A percentile compares a stretch with the other conserved stretches of the same genome.
phyloP scores from a whole-genome alignment of 2,329 filamentous ascomycete genomes.

The Hypoxylon sp. region DNA sequence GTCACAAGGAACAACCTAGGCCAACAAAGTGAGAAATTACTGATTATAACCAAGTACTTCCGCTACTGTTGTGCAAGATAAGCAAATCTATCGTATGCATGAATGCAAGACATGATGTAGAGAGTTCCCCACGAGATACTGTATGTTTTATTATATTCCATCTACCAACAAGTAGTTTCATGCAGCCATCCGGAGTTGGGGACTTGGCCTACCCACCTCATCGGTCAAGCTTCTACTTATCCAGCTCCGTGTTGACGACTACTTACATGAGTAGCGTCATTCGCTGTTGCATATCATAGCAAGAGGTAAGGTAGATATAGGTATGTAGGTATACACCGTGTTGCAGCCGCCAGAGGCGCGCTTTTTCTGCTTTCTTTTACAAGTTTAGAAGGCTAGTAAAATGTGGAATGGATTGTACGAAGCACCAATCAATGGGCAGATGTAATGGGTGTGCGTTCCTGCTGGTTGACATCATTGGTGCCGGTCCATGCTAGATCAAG shows the following conservation, averaged over 20 bases:
- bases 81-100: slow-evolving; percentile 10
- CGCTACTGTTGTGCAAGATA: slow-evolving; percentile 6
- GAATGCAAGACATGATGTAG: slow-evolving; percentile 8
- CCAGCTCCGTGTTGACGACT: slow-evolving; percentile 5
- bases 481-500: slow-evolving; percentile 6
- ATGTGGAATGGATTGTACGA: slow-evolving; percentile 6
- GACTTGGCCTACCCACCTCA: slow-evolving; percentile 9
- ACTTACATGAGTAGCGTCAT: slow-evolving; percentile 19
- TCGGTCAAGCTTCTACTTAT: neutral
- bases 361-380: neutral
- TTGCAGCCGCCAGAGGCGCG: slow-evolving; percentile 31
- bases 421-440: slow-evolving; percentile 11
- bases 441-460: slow-evolving; percentile 11
- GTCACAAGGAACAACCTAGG: neutral
- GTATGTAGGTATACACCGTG: too few species aligned
- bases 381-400: neutral
- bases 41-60: too few species aligned
- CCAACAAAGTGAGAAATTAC: neutral
- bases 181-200: slow-evolving; percentile 10
- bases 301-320: too few species aligned
- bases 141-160: too few species aligned
- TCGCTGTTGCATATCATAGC: slow-evolving; percentile 24
- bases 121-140: slow-evolving; percentile 8
- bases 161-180: slow-evolving; percentile 12
- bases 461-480: slow-evolving; percentile 32